phyloP scores from a whole-genome alignment of 2,329 filamentous ascomycete species.

The Hypoxylon sp. region DNA sequence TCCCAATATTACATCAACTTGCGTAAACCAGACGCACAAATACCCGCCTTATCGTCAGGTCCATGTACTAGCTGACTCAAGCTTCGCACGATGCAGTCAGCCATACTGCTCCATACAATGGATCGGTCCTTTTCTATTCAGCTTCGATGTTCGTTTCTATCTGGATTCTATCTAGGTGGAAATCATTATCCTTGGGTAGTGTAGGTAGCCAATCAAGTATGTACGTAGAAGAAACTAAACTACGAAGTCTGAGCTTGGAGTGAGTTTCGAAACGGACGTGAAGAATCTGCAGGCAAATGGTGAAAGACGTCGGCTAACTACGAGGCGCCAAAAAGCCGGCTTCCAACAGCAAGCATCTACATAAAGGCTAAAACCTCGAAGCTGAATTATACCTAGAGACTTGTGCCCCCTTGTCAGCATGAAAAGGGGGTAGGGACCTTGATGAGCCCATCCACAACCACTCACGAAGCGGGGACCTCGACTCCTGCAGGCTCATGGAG shows the following conservation, averaged over 20 bases:
- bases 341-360: not conserved
- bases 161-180: not conserved
- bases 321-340: not conserved
- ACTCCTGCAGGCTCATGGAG: constrained; percentile 31
- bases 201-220: not conserved
- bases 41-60: constrained; percentile 1
- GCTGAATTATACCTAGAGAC: constrained; percentile 6
- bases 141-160: not conserved
- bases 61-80: constrained; percentile 18
- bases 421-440: constrained; percentile 27
- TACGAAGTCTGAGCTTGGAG: not conserved
- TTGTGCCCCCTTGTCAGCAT: constrained; percentile 7
- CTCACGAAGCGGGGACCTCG: constrained; percentile 20
- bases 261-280: not conserved
- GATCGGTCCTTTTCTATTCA: constrained; percentile 30
- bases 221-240: not conserved
- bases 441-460: constrained; percentile 7
- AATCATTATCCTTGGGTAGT: no score
- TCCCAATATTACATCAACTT: constrained; percentile 39
- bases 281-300: not conserved
- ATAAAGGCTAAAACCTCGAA: constrained; percentile 8
- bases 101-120: constrained; percentile 17
- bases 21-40: constrained; percentile 23
- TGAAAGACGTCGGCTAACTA: not conserved
- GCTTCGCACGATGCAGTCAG: constrained; percentile 32